A percentile compares a stretch with the other conserved stretches of the same genome.
phyloP scores from a whole-genome alignment of 345 rosid species.

The Dipteronia sinensis region DNA sequence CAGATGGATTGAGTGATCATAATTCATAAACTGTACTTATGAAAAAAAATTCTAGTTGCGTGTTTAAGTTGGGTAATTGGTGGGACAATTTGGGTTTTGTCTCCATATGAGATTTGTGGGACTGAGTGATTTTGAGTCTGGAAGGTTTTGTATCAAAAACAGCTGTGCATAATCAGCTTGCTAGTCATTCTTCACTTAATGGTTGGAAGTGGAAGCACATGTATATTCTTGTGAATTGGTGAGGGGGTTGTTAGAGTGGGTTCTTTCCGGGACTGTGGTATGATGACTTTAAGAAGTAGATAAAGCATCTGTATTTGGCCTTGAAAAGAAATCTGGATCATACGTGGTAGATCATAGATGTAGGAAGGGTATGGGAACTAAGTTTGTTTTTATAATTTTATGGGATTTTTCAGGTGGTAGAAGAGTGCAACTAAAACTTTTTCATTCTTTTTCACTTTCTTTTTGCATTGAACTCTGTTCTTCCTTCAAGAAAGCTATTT shows the following conservation, averaged over 20 bases:
- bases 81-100: neutral
- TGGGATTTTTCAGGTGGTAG: neutral
- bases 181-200: neutral
- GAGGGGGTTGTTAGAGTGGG: neutral
- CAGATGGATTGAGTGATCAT: neutral
- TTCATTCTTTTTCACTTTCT: neutral
- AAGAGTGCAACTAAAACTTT: neutral
- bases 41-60: neutral
- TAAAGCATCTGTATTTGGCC: neutral
- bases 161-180: neutral
- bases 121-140: neutral
- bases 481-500: neutral
- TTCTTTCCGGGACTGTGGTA: neutral
- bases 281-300: neutral
- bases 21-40: neutral
- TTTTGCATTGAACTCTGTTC: neutral
- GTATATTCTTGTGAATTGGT: neutral
- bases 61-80: neutral
- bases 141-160: slow-evolving; percentile 4
- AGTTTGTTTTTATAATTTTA: neutral
- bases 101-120: neutral
- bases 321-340: neutral
- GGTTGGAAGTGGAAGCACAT: neutral
- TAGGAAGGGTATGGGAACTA: neutral
- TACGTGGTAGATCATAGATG: too few relatives aligned